phyloP scores from a whole-genome alignment of 257 asterid genomes.

The Nemophila menziesii region DNA sequence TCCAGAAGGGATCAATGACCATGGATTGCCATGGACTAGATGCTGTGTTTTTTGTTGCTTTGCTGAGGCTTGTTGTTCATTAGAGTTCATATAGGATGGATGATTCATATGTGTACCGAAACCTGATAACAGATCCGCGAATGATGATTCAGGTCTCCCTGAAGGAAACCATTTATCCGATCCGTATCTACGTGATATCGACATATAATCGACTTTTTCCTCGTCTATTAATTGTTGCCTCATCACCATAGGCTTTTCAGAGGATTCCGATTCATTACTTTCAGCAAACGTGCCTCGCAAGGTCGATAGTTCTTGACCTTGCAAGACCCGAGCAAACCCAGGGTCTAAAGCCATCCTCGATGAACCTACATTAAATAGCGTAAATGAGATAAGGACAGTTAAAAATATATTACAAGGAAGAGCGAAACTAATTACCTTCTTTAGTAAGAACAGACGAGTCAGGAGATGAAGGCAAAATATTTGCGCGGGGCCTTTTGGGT shows the following conservation, averaged over 20 bases:
- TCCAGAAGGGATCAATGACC: slow-evolving; percentile 45
- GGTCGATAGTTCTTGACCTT: slow-evolving; percentile 84
- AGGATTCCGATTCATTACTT: slow-evolving; percentile 50
- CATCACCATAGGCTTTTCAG: slow-evolving; percentile 51
- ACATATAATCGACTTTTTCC: slow-evolving; percentile 33
- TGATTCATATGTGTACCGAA: slow-evolving; percentile 52
- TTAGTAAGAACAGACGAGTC: slow-evolving; percentile 74
- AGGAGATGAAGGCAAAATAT: slow-evolving; percentile 55
- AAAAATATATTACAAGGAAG: not conserved
- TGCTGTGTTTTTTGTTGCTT: slow-evolving; percentile 43
- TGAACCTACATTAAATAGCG: slow-evolving; percentile 34
- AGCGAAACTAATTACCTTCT: slow-evolving; percentile 49
- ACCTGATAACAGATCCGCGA: slow-evolving; percentile 68
- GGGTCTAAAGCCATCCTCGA: slow-evolving; percentile 61
- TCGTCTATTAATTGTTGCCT: slow-evolving; percentile 46
- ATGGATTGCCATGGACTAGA: slow-evolving; percentile 43
- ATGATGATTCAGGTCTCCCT: slow-evolving; percentile 63
- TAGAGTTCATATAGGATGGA: slow-evolving; percentile 25
- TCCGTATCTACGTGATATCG: slow-evolving; percentile 40
- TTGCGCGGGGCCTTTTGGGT: slow-evolving; percentile 70
- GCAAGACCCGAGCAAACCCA: slow-evolving; percentile 84
- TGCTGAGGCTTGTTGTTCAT: slow-evolving; percentile 28
- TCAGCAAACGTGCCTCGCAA: slow-evolving; percentile 60
- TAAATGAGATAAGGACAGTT: not conserved
- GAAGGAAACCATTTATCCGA: slow-evolving; percentile 51